phyloP scores from a whole-genome alignment of 1,284 basidiomycete species.

The Polyporus tsugae region DNA sequence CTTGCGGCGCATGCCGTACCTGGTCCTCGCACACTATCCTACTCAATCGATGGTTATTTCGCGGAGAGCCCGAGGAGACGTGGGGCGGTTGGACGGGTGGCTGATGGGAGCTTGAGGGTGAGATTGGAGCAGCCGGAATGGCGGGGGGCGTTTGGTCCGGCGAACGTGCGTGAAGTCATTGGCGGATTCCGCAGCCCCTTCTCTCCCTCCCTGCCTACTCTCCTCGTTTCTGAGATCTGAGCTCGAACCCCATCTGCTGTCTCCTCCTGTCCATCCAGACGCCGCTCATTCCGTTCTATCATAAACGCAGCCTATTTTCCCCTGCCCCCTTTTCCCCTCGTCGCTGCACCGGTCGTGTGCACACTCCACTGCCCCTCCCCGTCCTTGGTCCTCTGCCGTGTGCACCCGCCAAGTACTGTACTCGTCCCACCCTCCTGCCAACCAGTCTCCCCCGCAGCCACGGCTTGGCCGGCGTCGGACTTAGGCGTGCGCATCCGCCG shows the following conservation, averaged over 20 bases:
- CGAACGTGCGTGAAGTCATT: conserved; percentile 55
- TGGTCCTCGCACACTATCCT: background rate
- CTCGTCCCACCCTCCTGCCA: background rate
- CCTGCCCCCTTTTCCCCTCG: conserved; percentile 21
- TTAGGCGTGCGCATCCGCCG: conserved; percentile 6
- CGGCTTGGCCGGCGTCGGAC: conserved; percentile 5
- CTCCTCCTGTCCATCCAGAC: conserved; percentile 18
- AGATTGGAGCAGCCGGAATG: conserved; percentile 21
- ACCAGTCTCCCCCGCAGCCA: conserved; percentile 3
- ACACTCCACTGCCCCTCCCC: conserved; percentile 12
- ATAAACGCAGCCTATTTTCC: conserved; percentile 30
- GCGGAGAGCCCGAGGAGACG: background rate
- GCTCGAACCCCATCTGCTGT: background rate
- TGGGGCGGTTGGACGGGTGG: conserved; percentile 8
- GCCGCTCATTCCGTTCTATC: conserved; percentile 29
- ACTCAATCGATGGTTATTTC: conserved; percentile 7
- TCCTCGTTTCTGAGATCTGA: conserved; percentile 5
- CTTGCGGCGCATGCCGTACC: background rate
- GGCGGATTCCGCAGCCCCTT: conserved; percentile 27
- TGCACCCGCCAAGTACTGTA: background rate
- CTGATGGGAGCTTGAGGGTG: conserved; percentile 13
- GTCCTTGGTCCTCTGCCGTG: conserved; percentile 2
- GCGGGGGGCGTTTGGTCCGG: conserved; percentile 34
- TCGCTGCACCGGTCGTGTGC: conserved; percentile 39
- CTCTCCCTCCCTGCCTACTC: conserved; percentile 3